Evolutionary conservation across 345 rosid species (phyloP), one percentile per base, ranked within the genome.

Genomic region (Eucalyptus cloeziana): DNA sequence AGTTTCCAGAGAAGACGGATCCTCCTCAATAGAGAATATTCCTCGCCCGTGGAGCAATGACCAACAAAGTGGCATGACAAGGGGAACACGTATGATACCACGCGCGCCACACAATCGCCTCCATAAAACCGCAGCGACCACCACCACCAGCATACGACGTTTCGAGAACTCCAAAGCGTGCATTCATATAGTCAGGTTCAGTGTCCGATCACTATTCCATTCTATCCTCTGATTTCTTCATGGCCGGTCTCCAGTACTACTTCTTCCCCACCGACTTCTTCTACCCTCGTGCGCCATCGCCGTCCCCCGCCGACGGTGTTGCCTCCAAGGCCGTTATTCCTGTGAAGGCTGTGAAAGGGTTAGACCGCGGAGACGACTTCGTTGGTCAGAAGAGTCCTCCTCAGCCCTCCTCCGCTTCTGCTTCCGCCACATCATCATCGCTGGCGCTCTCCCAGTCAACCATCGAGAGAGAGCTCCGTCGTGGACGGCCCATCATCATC

Each of bases 211-310:
- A 5, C 25, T 19, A 40, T 17, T 71, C 83, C 45, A 10, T 37
- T 37, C 14, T 9, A 37, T 76, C 83, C 47, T 76, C 83, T 76
- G 85, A 76, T 52, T n/a, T 21, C 83, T 83, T 76, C 81, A 87
- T 89, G 91, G 91, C 91, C 81, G 91, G 91, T 49, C 91, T 89
- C 58, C 91, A 87, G 45, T 87, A 89, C 85, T 89, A 87, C 91
- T 89, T 87, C 89, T 89, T 89, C 87, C 91, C 91, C 62, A 89
- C 91, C 33, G 91, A 89, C 62, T 89, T 79, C 87, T 85, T 89
- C 89, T 89, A 89, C 89, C 91, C 91, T 21, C 85, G 89, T 6
- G 54, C 58, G 11, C 45, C 44, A 7, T 9, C 88, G 8, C 30
- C 91, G 6, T 5, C 83, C 40, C 10, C 88, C 0, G 22, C 30